phyloP scores from a whole-genome alignment of 2,329 filamentous ascomycete species.

The Xylariaceae sp. region DNA sequence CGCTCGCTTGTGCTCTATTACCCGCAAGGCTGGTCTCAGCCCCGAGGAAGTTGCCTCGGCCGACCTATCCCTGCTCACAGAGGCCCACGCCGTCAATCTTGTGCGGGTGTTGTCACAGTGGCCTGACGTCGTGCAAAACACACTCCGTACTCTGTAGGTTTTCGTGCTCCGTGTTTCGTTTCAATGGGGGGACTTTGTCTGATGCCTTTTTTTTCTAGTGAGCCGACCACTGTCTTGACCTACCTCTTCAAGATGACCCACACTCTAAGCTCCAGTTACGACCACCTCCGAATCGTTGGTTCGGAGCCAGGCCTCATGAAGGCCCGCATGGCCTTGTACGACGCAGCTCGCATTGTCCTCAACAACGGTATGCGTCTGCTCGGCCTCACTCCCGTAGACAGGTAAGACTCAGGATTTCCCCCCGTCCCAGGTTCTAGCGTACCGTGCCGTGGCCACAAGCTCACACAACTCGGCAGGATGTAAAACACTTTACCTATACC shows the following conservation, averaged over 20 bases:
- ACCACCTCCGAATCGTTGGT: constrained; percentile 75
- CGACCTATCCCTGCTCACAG: constrained; percentile 56
- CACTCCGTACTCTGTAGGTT: constrained; percentile 63
- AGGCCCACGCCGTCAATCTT: constrained; percentile 54
- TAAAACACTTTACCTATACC: constrained; percentile 6
- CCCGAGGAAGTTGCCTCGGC: constrained; percentile 41
- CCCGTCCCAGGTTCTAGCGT: neutral
- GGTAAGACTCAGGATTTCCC: constrained; percentile 31
- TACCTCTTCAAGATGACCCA: constrained; percentile 69
- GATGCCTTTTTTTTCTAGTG: constrained; percentile 31
- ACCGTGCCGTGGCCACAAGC: neutral
- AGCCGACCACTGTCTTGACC: constrained; percentile 62
- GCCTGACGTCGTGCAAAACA: constrained; percentile 80
- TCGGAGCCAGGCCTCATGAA: constrained; percentile 66
- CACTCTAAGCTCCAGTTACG: constrained; percentile 72
- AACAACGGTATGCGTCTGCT: constrained; percentile 79
- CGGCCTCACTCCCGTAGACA: constrained; percentile 71
- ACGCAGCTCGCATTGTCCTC: constrained; percentile 67
- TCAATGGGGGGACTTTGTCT: neutral
- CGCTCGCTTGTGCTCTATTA: constrained; percentile 51
- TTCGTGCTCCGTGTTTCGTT: neutral
- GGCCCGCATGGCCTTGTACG: constrained; percentile 73
- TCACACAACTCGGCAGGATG: constrained; percentile 16
- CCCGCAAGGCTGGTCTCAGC: constrained; percentile 31
- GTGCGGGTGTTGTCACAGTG: constrained; percentile 74